These are phyloP conservation scores for Nothophoma quercina DNA, from an alignment of 2,329 filamentous ascomycete genomes.

Conservation along the genomic window DNA sequence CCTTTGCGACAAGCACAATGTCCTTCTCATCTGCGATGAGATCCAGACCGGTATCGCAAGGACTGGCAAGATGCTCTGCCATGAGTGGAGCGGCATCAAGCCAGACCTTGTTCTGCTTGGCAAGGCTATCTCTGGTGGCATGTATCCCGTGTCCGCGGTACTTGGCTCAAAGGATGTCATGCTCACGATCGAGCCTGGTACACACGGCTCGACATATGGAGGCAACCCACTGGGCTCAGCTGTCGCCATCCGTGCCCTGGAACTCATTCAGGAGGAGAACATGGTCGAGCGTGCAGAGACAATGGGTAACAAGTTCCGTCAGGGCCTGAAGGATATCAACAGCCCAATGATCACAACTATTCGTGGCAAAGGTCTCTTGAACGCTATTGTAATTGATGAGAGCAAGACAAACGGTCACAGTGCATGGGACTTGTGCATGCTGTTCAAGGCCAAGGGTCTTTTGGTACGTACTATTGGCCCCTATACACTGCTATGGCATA, in stretches of 20 bases:
- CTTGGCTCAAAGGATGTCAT: slow-evolving; percentile 89
- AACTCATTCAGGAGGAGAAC: slow-evolving; percentile 91
- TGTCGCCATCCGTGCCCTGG: slow-evolving; percentile 91
- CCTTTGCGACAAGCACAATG: slow-evolving; percentile 94
- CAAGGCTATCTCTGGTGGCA: slow-evolving; percentile 96
- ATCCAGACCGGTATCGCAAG: slow-evolving; percentile 98
- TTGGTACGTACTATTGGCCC: slow-evolving; percentile 66
- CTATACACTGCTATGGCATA: slow-evolving; percentile 14
- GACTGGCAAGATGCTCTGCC: slow-evolving; percentile 92
- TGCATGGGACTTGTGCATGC: slow-evolving; percentile 95
- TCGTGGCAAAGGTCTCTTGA: slow-evolving; percentile 91
- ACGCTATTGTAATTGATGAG: slow-evolving; percentile 96
- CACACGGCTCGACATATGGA: slow-evolving; percentile 97
- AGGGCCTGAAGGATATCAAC: slow-evolving; percentile 76
- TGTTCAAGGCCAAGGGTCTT: slow-evolving; percentile 94
- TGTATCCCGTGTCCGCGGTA: slow-evolving; percentile 98
- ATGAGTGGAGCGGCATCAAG: slow-evolving; percentile 93
- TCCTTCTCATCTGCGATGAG: slow-evolving; percentile 95
- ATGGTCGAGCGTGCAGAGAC: slow-evolving; percentile 83
- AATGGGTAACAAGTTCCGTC: slow-evolving; percentile 83
- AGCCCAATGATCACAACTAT: slow-evolving; percentile 82
- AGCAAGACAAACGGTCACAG: slow-evolving; percentile 81
- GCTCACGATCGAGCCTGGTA: slow-evolving; percentile 94
- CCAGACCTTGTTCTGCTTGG: slow-evolving; percentile 94
- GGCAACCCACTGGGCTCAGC: slow-evolving; percentile 96